phyloP scores from a whole-genome alignment of 1,284 basidiomycete genomes.

The Cutaneotrichosporon curvatum region DNA sequence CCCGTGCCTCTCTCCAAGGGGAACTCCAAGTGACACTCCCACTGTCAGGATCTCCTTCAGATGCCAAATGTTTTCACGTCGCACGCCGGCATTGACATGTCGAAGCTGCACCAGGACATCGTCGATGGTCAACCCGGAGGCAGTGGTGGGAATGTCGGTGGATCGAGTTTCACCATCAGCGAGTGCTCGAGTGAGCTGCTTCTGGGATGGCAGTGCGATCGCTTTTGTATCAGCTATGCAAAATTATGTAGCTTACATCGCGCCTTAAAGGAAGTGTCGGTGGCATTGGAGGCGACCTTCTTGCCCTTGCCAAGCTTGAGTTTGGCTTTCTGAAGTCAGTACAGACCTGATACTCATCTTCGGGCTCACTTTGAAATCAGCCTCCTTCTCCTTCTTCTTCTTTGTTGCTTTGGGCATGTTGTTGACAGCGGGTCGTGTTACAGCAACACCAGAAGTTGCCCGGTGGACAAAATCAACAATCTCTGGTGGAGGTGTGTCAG shows the following conservation, averaged over 20 bases:
- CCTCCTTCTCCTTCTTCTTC: constrained; percentile 75
- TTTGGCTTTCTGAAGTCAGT: constrained; percentile 70
- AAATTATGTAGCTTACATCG: constrained; percentile 55
- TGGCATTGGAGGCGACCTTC: constrained; percentile 69
- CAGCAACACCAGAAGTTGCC: not conserved
- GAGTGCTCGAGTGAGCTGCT: constrained; percentile 41
- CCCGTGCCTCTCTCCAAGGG: constrained; percentile 28
- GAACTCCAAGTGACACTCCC: constrained; percentile 55
- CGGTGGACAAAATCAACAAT: not conserved
- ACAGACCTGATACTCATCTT: too few relatives aligned
- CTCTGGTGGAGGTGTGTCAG: not conserved
- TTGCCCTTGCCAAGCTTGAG: constrained; percentile 95
- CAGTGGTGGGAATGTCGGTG: constrained; percentile 62
- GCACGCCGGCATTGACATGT: constrained; percentile 70
- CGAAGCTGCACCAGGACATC: constrained; percentile 73
- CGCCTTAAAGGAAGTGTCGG: constrained; percentile 93
- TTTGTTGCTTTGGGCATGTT: constrained; percentile 77
- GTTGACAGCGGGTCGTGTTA: not conserved
- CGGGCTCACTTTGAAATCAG: constrained; percentile 69
- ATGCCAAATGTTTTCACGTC: constrained; percentile 75
- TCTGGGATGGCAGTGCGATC: constrained; percentile 82
- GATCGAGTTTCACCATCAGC: constrained; percentile 39
- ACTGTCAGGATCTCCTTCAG: constrained; percentile 69
- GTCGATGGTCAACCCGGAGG: constrained; percentile 64
- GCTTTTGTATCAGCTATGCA: constrained; percentile 50